Evolutionary conservation across 345 rosid genomes (phyloP), one percentile per base, ranked within the genome.

Genomic region (Reutealis trisperma): DNA sequence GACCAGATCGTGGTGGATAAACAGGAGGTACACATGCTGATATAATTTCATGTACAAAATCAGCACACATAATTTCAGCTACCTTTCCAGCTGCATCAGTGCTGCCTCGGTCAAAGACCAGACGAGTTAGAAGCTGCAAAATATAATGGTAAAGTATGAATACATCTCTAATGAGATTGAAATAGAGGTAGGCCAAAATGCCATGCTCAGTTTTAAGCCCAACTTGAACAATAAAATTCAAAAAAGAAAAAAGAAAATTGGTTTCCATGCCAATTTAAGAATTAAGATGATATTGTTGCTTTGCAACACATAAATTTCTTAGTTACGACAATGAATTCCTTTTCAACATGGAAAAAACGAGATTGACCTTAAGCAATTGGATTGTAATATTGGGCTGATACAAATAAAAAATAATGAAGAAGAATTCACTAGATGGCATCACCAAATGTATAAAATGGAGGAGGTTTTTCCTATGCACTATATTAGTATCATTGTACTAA

Each of bases 1-100:
- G 89, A 83, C 98, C 97, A 84, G 97, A 85, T 59, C 92, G 87
- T 67, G 99, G 99, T 74, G 99, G 99, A 82, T 88, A 95, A 88
- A 93, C 94, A 69, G 98, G 99, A 77, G 98, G 97, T 51, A 93
- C 99, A 76, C 99, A 93, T 58, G 99, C 97, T 74, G 99, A 90
- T 82, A 92, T 92, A 64, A 93, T 93, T 85, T 95, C 99, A 87
- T 93, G 98, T 70, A 95, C 97, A 93, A 95, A 93, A 89, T 92
- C 99, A 72, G 96, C 94, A 86, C 85, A 86, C 98, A 95, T 95
- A 55, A 95, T 89, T 72, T 92, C 99, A 49, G 99, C 99, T 63
- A 89, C 96, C 86, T 95, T 95, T 19, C 87, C 92, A 76, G 99
- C 99, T 78, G 99, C 98, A 84, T 95, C 99, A 37, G 97, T 93